Conservation (phyloP, 148 eudicot genomes). For the Pouteria glomerata region DNA sequence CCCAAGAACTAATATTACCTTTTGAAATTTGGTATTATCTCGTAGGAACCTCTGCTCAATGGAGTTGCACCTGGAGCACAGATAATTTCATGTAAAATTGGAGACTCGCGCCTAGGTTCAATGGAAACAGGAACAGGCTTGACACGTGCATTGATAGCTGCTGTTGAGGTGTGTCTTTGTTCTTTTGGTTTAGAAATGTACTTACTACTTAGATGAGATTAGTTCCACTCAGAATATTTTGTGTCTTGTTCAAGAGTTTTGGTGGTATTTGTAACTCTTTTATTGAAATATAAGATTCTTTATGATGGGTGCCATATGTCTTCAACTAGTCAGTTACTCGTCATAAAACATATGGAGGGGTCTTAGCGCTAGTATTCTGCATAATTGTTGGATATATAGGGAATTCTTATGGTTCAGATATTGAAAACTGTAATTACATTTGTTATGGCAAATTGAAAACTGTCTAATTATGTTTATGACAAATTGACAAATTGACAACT, state of each 20-base stretch:
- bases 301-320: neutral
- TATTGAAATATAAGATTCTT: neutral
- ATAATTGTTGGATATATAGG: neutral
- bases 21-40: neutral
- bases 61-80: constrained; percentile 99
- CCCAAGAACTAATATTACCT: neutral
- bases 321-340: neutral
- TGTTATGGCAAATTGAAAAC: neutral
- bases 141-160: constrained; percentile 87
- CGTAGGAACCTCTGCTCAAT: constrained; percentile 84
- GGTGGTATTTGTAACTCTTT: neutral
- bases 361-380: neutral
- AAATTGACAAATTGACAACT: too few species aligned
- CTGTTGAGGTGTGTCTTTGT: constrained; percentile 67
- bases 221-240: neutral
- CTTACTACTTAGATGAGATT: neutral
- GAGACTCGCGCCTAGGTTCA: constrained; percentile 89
- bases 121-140: constrained; percentile 99
- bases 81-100: constrained; percentile 90
- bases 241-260: neutral
- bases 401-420: neutral
- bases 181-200: constrained; percentile 8
- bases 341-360: neutral
- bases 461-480: too few species aligned
- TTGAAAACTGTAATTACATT: neutral